phyloP scores from a whole-genome alignment of 2,329 filamentous ascomycete genomes.

The Fusarium annulatum region DNA sequence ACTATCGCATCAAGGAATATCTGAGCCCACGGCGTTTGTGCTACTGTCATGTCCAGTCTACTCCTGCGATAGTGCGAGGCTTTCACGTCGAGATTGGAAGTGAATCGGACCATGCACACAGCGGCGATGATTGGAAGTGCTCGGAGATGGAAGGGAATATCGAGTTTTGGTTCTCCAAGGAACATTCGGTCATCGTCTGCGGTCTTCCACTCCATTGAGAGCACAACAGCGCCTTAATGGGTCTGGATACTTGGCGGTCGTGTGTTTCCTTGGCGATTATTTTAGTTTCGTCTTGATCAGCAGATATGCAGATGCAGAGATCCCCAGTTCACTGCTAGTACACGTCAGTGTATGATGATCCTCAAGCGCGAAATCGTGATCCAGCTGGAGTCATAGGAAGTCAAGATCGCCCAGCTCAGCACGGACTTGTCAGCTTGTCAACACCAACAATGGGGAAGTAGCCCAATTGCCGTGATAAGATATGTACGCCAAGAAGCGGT shows the following conservation, averaged over 20 bases:
- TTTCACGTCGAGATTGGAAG: background rate
- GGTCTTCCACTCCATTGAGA: background rate
- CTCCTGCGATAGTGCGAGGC: background rate
- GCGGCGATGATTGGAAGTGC: slow-evolving; percentile 3
- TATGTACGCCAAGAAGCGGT: slow-evolving; percentile 8
- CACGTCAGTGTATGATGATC: background rate
- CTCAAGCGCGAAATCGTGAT: background rate
- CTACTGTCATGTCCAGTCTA: background rate
- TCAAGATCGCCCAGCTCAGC: background rate
- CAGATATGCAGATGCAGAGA: background rate
- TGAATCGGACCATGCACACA: background rate
- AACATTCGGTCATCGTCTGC: background rate
- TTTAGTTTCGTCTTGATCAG: background rate
- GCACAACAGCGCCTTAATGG: background rate
- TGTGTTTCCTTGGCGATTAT: background rate
- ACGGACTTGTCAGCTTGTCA: slow-evolving; percentile 3
- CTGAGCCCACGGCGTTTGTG: background rate
- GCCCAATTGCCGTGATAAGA: background rate
- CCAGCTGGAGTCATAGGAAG: background rate
- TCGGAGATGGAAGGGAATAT: background rate
- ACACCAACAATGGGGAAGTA: background rate
- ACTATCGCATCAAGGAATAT: background rate
- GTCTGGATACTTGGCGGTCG: background rate
- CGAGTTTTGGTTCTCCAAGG: slow-evolving; percentile 19
- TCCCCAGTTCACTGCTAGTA: background rate